These are phyloP conservation scores for Vitellaria paradoxa DNA, from an alignment of 179 eudicot genomes.

Conservation along the genomic window DNA sequence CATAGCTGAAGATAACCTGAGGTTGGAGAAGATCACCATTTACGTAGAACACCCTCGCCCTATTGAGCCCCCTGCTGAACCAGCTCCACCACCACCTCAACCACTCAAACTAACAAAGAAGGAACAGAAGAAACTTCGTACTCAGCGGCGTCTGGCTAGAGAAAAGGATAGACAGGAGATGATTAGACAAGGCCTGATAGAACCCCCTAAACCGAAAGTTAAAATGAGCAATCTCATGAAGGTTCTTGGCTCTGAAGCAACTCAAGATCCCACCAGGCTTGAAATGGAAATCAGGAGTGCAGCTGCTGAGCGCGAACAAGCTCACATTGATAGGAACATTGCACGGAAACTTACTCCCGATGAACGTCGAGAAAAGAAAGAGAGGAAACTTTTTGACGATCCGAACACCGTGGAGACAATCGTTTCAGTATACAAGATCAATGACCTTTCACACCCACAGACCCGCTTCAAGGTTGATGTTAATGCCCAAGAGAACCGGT, in stretches of 20 bases:
- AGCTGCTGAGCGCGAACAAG: slow-evolving; percentile 97
- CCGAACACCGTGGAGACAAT: slow-evolving; percentile 61
- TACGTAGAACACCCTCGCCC: slow-evolving; percentile 92
- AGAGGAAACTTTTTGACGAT: slow-evolving; percentile 89
- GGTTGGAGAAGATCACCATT: slow-evolving; percentile 75
- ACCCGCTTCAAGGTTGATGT: slow-evolving; percentile 88
- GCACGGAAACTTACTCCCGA: slow-evolving; percentile 96
- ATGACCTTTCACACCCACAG: slow-evolving; percentile 73
- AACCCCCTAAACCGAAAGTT: slow-evolving; percentile 91
- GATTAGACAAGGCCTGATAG: slow-evolving; percentile 91
- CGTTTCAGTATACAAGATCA: slow-evolving; percentile 79
- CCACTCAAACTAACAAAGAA: slow-evolving; percentile 94
- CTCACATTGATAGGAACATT: slow-evolving; percentile 86
- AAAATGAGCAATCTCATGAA: slow-evolving; percentile 97
- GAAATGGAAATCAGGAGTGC: slow-evolving; percentile 92
- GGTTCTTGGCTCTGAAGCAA: slow-evolving; percentile 93
- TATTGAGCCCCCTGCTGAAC: slow-evolving; percentile 90
- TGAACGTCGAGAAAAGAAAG: slow-evolving; percentile 91
- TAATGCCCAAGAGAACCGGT: slow-evolving; percentile 88
- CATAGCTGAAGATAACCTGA: slow-evolving; percentile 49
- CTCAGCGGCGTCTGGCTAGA: slow-evolving; percentile 76
- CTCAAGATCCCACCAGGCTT: slow-evolving; percentile 89
- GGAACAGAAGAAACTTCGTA: slow-evolving; percentile 93
- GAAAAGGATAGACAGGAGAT: slow-evolving; percentile 96
- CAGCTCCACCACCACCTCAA: slow-evolving; percentile 91